Evolutionary conservation across 371 early-diverging fungal species (phyloP).

Genomic region (Zopfochytrium polystomum): DNA sequence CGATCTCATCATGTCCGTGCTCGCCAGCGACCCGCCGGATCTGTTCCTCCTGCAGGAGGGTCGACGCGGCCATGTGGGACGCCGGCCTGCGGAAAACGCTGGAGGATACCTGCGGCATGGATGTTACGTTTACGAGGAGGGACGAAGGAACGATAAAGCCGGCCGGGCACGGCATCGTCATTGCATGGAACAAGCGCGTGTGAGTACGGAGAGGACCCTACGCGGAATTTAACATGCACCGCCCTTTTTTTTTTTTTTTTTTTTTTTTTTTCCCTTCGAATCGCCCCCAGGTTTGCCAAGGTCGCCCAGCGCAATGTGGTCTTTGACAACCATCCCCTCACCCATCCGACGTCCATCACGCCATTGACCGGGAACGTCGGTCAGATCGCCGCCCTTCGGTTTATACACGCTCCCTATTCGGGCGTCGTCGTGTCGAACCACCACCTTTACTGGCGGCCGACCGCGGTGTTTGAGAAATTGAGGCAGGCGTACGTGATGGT

Average conservation of each 20-base stretch:
- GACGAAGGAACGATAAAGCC: conserved; percentile 23
- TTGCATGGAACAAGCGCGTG: conserved; percentile 41
- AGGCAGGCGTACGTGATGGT: conserved; percentile 32
- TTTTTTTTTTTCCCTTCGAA: neutral
- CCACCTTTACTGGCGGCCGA: conserved; percentile 54
- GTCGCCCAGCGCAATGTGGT: neutral
- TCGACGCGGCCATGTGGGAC: conserved; percentile 55
- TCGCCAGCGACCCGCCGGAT: neutral
- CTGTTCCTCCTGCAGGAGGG: conserved; percentile 23
- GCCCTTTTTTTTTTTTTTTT: too few relatives aligned
- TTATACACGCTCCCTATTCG: neutral
- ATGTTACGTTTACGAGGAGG: conserved; percentile 26
- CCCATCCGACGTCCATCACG: conserved; percentile 34
- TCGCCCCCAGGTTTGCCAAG: neutral
- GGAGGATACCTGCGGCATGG: conserved; percentile 40
- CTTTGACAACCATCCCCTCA: conserved; percentile 37
- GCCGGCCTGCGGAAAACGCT: conserved; percentile 31
- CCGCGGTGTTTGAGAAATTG: conserved; percentile 23
- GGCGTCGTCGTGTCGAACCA: conserved; percentile 51
- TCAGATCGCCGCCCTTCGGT: conserved; percentile 38
- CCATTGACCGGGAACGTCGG: conserved; percentile 50
- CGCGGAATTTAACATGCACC: too few relatives aligned
- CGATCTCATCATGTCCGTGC: neutral
- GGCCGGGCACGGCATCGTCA: conserved; percentile 45
- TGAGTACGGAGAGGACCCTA: conserved; percentile 7